phyloP scores from a whole-genome alignment of 306 rosid genomes.

The Ceratonia siliqua region DNA sequence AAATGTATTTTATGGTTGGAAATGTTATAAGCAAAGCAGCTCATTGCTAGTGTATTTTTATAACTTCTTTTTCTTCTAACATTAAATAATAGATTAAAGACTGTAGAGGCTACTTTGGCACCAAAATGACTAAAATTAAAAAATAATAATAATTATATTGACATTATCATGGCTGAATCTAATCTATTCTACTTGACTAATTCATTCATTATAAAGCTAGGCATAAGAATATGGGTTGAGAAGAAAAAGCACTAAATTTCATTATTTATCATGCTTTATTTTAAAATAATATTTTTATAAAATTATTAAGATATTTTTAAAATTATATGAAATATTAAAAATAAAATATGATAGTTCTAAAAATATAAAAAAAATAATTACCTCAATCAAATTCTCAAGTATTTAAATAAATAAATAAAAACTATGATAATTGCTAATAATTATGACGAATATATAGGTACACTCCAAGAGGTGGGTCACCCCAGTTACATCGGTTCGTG shows the following conservation, averaged over 20 bases:
- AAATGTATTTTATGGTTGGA: conserved; percentile 47
- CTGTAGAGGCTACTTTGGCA: conserved; percentile 31
- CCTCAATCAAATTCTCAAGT: too few relatives aligned
- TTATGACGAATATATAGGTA: conserved; percentile 47
- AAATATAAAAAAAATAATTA: too few relatives aligned
- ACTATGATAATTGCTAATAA: conserved; percentile 44
- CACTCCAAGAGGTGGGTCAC: conserved; percentile 51
- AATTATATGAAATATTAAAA: too few relatives aligned
- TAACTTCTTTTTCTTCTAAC: conserved; percentile 29
- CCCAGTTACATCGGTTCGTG: conserved; percentile 47
- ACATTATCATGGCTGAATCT: too few relatives aligned
- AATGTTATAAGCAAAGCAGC: conserved; percentile 63
- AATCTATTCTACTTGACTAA: too few relatives aligned
- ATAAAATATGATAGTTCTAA: too few relatives aligned
- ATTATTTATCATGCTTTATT: background rate
- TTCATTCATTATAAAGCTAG: conserved; percentile 43
- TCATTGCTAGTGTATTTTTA: conserved; percentile 16
- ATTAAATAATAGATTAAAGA: conserved; percentile 44
- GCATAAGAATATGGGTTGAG: conserved; percentile 40
- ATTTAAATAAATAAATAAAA: conserved; percentile 28
- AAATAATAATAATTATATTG: too few relatives aligned
- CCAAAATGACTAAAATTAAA: conserved; percentile 34
- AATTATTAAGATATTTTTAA: too few relatives aligned
- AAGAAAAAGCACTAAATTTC: conserved; percentile 36
- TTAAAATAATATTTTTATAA: too few relatives aligned